Percentiles rank a stretch among this genome's conserved stretches.
Evolutionary conservation across 768 basidiomycete genomes (phyloP).

Genomic region (Lentinus tigrinus): DNA sequence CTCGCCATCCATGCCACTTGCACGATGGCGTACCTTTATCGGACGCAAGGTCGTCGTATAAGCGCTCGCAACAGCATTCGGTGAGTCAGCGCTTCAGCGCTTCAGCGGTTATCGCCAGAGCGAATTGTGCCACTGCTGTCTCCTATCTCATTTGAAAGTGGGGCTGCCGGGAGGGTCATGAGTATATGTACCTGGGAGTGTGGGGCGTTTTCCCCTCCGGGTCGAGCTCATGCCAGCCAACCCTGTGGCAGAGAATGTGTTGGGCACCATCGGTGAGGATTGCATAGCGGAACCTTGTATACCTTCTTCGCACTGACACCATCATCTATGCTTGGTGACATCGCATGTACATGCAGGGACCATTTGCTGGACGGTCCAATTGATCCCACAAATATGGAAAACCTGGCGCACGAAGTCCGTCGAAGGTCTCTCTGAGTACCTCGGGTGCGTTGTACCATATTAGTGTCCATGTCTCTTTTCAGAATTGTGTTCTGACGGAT

Average conservation of each 20-base stretch:
- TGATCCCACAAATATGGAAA: slow-evolving; percentile 74
- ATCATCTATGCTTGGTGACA: not conserved
- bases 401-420: slow-evolving; percentile 68
- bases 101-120: too few species aligned
- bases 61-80: too few species aligned
- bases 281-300: not conserved
- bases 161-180: too few species aligned
- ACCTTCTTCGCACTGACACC: not conserved
- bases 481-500: not conserved
- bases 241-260: slow-evolving; percentile 24
- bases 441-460: slow-evolving; percentile 45
- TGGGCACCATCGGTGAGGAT: slow-evolving; percentile 25
- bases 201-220: too few species aligned
- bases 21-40: not conserved
- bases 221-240: slow-evolving; percentile 18
- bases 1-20: not conserved
- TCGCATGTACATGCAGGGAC: slow-evolving; percentile 41
- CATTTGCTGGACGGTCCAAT: slow-evolving; percentile 61
- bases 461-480: not conserved
- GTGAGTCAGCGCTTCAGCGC: too few species aligned
- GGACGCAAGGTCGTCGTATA: too few species aligned
- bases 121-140: too few species aligned
- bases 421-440: slow-evolving; percentile 62
- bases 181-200: too few species aligned
- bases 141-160: too few species aligned